phyloP scores from a whole-genome alignment of 768 basidiomycete species.

The Rhizopogon vesiculosus region DNA sequence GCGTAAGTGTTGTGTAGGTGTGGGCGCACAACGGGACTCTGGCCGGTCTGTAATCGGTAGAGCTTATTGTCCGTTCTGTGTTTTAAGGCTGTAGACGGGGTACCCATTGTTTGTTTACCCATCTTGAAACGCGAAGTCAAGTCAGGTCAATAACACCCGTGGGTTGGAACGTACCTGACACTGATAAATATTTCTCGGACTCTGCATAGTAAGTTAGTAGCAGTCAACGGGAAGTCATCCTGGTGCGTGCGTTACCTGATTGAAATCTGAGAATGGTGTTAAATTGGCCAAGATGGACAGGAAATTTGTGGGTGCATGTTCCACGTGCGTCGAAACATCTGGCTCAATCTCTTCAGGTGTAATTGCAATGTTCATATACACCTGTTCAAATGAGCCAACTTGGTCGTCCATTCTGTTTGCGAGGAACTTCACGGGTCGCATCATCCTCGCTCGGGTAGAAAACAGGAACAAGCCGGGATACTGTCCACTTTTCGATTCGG shows the following conservation, averaged over 20 bases:
- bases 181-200: conserved; percentile 89
- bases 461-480: conserved; percentile 96
- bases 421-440: conserved; percentile 94
- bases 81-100: conserved; percentile 85
- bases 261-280: conserved; percentile 99
- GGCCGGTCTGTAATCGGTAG: conserved; percentile 92
- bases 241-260: conserved; percentile 56
- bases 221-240: background rate
- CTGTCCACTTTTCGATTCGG: conserved; percentile 86
- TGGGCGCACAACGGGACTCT: conserved; percentile 93
- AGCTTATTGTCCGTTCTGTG: conserved; percentile 98
- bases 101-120: conserved; percentile 99
- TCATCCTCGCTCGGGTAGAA: conserved; percentile 85
- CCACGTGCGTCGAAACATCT: conserved; percentile 83
- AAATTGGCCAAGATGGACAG: conserved; percentile 95
- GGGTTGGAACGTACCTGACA: conserved; percentile 59
- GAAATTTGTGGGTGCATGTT: conserved; percentile 93
- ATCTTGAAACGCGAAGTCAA: conserved; percentile 49
- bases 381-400: conserved; percentile 96
- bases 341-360: conserved; percentile 79
- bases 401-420: conserved; percentile 83
- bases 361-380: conserved; percentile 98
- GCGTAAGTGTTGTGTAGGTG: conserved; percentile 89
- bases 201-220: conserved; percentile 35
- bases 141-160: background rate